These are phyloP conservation scores for Thalassiosira hispida DNA, from an alignment of 352 stramenopile species.

Conservation along the genomic window DNA sequence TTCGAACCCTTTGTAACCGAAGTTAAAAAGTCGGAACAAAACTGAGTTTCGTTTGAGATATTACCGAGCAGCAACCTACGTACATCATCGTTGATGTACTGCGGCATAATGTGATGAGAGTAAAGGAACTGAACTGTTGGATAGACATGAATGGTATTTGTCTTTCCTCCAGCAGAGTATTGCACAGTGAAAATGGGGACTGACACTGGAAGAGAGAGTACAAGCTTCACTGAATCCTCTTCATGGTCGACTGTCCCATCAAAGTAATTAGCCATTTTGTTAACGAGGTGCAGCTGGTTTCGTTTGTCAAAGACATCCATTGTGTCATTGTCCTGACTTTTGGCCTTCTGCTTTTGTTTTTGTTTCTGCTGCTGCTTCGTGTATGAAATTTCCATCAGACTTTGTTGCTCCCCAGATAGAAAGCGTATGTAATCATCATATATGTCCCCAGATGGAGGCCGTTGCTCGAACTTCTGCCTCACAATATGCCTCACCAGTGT, in stretches of 20 bases:
- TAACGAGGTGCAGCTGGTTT: conserved; percentile 47
- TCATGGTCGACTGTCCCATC: conserved; percentile 29
- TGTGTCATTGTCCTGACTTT: conserved; percentile 69
- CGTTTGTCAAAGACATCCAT: conserved; percentile 68
- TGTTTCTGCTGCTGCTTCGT: conserved; percentile 77
- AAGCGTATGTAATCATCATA: conserved; percentile 68
- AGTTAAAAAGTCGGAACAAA: conserved; percentile 53
- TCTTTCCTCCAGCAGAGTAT: conserved; percentile 51
- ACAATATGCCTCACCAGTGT: conserved; percentile 58
- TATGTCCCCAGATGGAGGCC: conserved; percentile 53
- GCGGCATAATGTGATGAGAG: conserved; percentile 63
- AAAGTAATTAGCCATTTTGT: conserved; percentile 55
- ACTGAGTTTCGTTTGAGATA: conserved; percentile 21
- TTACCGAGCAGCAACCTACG: conserved; percentile 19
- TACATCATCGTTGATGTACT: conserved; percentile 65
- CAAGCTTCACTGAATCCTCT: conserved; percentile 47
- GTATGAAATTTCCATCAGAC: conserved; percentile 74
- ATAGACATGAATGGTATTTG: conserved; percentile 64
- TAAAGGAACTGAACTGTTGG: conserved; percentile 72
- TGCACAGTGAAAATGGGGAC: conserved; percentile 63
- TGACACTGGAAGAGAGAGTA: conserved; percentile 58
- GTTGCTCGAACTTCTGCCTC: conserved; percentile 67
- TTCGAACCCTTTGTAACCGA: conserved; percentile 37
- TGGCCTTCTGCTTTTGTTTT: conserved; percentile 72
- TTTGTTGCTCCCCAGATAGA: conserved; percentile 67